Percentiles rank a stretch among this genome's conserved stretches.
Conservation (phyloP, 768 basidiomycete species). For the Ephemerocybe angulata region DNA sequence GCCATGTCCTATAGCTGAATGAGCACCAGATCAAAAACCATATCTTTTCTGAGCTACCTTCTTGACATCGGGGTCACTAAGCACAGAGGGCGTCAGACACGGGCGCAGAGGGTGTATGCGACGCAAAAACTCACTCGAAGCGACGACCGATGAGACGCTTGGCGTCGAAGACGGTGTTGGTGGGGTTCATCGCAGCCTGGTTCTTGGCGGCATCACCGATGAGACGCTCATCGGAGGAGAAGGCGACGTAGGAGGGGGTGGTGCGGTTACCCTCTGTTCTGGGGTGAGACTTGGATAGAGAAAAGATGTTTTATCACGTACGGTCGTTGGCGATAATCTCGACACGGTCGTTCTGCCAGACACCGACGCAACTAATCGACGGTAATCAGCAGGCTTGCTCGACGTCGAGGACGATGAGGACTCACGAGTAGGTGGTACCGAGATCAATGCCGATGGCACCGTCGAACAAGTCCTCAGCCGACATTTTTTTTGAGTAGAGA, state of each 20-base stretch:
- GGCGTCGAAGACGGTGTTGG: slow-evolving; percentile 98
- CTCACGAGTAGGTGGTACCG: slow-evolving; percentile 95
- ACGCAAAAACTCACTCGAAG: slow-evolving; percentile 66
- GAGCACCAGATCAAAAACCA: slow-evolving; percentile 12
- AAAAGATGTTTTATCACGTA: slow-evolving; percentile 36
- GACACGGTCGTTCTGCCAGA: slow-evolving; percentile 99
- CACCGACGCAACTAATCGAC: slow-evolving; percentile 83
- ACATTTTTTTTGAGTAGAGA: slow-evolving; percentile 52
- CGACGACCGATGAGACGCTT: slow-evolving; percentile 98
- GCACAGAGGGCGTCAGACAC: slow-evolving; percentile 6
- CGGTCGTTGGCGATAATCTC: slow-evolving; percentile 98
- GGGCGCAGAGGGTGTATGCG: background rate
- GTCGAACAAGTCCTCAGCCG: slow-evolving; percentile 83
- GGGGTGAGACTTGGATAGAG: slow-evolving; percentile 2
- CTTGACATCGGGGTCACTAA: slow-evolving; percentile 88
- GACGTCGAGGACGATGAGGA: slow-evolving; percentile 13
- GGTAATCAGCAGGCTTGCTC: slow-evolving; percentile 14
- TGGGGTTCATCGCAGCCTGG: slow-evolving; percentile 99
- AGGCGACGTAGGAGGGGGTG: slow-evolving; percentile 98
- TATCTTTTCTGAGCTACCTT: slow-evolving; percentile 46
- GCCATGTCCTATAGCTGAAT: slow-evolving; percentile 66
- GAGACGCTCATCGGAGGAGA: slow-evolving; percentile 92
- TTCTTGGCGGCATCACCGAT: slow-evolving; percentile 99
- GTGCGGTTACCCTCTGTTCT: slow-evolving; percentile 92
- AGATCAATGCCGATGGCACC: slow-evolving; percentile 97